Evolutionary conservation across 1,284 basidiomycete species (phyloP).

Genomic region (Stygiomarasmius scandens): DNA sequence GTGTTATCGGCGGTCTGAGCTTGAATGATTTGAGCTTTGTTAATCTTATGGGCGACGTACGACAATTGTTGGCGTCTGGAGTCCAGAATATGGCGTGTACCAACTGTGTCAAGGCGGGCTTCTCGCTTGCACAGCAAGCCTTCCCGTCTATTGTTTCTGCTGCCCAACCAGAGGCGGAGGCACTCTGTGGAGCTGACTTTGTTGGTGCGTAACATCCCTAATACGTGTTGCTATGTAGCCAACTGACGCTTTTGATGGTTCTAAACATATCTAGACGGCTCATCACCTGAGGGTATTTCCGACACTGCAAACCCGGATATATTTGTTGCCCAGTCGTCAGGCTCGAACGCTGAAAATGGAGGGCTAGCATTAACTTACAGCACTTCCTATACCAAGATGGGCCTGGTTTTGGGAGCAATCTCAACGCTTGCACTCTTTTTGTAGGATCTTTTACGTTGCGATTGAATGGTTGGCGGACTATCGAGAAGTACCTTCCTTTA

Average conservation of each 20-base stretch:
- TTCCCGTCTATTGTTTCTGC: constrained; percentile 30
- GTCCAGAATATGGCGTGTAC: constrained; percentile 43
- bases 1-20: constrained; percentile 37
- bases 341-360: not conserved
- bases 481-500: not conserved
- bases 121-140: constrained; percentile 34
- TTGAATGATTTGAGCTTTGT: constrained; percentile 28
- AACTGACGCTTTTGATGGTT: constrained; percentile 4
- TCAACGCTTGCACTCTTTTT: constrained; percentile 11
- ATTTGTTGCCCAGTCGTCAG: constrained; percentile 9
- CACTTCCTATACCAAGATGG: constrained; percentile 2
- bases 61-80: constrained; percentile 28
- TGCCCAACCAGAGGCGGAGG: constrained; percentile 22
- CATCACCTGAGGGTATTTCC: constrained; percentile 18
- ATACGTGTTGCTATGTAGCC: not conserved
- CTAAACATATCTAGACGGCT: constrained; percentile 13
- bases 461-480: too few relatives aligned
- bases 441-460: not conserved
- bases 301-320: constrained; percentile 18
- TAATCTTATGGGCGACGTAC: constrained; percentile 26
- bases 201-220: constrained; percentile 35
- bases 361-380: not conserved
- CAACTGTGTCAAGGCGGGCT: constrained; percentile 48
- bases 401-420: constrained; percentile 1
- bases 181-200: constrained; percentile 46